A percentile compares a stretch with the other conserved stretches of the same genome.
phyloP scores from a whole-genome alignment of 495 filamentous ascomycete genomes.

The Trichoderma virens region DNA sequence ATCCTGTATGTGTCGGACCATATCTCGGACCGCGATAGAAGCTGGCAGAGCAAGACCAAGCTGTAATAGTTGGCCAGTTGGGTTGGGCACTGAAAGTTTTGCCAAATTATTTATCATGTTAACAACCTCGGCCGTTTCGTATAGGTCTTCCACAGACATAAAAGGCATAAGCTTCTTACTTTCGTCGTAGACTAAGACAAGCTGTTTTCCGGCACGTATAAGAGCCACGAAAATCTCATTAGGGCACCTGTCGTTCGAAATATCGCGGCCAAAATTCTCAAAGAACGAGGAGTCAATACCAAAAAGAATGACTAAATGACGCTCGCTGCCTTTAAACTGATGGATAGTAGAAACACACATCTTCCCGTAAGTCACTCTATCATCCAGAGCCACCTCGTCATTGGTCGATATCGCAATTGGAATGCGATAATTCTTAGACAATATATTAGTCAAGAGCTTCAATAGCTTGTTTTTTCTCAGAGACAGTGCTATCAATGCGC shows the following conservation, averaged over 20 bases:
- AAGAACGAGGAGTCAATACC: constrained; percentile 12
- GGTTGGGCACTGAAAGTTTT: constrained; percentile 8
- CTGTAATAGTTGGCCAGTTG: constrained; percentile 10
- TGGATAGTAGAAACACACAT: constrained; percentile 16
- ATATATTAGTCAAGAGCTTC: constrained; percentile 9
- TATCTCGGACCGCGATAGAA: constrained; percentile 9
- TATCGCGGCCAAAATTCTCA: constrained; percentile 10
- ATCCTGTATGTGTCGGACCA: constrained; percentile 8
- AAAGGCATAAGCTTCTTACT: constrained; percentile 12
- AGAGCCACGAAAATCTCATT: constrained; percentile 12
- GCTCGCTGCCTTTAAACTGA: constrained; percentile 16
- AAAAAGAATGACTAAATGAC: constrained; percentile 14
- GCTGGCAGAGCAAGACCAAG: constrained; percentile 11
- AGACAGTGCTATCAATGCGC: constrained; percentile 10
- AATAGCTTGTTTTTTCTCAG: constrained; percentile 8
- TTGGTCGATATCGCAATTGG: constrained; percentile 8
- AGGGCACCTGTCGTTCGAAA: constrained; percentile 12
- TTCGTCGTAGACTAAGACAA: constrained; percentile 9
- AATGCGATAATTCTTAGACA: constrained; percentile 11
- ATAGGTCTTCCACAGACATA: constrained; percentile 11
- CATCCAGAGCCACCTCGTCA: constrained; percentile 11
- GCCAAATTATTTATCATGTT: constrained; percentile 10
- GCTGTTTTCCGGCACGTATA: constrained; percentile 9
- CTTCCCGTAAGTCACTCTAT: constrained; percentile 13
- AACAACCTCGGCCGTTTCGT: constrained; percentile 11